Base-by-base conservation (phyloP, 495 filamentous ascomycete genomes). In the Penicillium taxi region DNA sequence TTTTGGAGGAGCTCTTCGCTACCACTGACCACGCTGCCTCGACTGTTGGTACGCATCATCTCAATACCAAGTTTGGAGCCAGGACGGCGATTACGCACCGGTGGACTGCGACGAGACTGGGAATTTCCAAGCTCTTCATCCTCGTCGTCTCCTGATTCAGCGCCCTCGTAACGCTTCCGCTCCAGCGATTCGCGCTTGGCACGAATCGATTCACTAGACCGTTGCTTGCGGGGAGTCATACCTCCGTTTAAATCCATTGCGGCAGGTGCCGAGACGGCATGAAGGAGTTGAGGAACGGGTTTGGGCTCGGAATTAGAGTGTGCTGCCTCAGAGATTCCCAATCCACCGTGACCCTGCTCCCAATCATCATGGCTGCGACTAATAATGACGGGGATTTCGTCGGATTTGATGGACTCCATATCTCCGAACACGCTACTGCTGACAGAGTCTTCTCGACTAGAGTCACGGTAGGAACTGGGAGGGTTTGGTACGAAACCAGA, bases 21-120 rank as follows among this genome's bases (percentile, higher is more conserved):
- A 14, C 64, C 63, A 36, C 69, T 72, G 26, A 84, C 77, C 25
- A 93, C 75, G 51, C 87, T 94, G 17, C 88, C 88, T 38, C 86
- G 80, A 40, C 85, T 91, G 56, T 94, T 93, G 15, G 86, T 93
- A 13, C 88, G 77, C 85, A 94, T 88, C 88, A 95, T 94, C 60
- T 95, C 88, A 24, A 81, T 85, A 2, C 85, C 84, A 1, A 95
- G 73, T 55, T 94, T 94, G 2, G 86, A 93, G 19, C 72, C 80
- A 20, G 69, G 67, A n/a, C 75, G 66, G 19, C 64, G 59, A 7
- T 54, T 52, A 16, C 67, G 69, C 20, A 53, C 41, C 26, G 69
- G 66, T 5, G 82, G 80, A 41, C 74, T 81, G 43, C 70, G 72
- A 15, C 78, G 72, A 5, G 71, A 63, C 20, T 70, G 70, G 16